Evolutionary conservation across 2,329 filamentous ascomycete genomes (phyloP), one percentile per base, ranked within the genome.

Genomic region (Aspergillus brunneoviolaceus): DNA sequence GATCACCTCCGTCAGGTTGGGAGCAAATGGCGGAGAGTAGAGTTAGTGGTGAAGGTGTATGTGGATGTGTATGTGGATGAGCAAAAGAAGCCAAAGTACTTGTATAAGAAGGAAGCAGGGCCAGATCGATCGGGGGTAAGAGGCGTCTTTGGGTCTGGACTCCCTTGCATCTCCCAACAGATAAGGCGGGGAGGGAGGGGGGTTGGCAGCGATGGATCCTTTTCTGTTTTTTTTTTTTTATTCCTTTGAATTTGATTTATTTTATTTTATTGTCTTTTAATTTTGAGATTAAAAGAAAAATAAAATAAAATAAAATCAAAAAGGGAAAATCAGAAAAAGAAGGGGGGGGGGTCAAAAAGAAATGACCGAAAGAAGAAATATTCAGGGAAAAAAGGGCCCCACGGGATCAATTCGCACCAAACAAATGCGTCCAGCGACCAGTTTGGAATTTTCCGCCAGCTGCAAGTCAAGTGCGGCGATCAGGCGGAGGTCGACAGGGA

Each of bases 121-220:
- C 64, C 64, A 67, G 64, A 67, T 67, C 63, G 64, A 67, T 67
- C 65, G 65, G 60, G 58, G 63, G 56, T 35, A 48, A 60, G 39
- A 45, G 33, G 33, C 33, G 33, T 16, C 14, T 35, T 35, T 35
- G 47, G 27, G 64, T 61, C 64, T 67, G 63, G 66, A 68, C 66
- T 68, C 65, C 66, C 66, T 68, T 68, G 66, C 66, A 66, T 64
- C 35, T 63, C 60, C 66, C 64, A 68, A 65, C 63, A 61, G 66
- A 67, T 68, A 65, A 67, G 66, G 66, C 65, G 63, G 64, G 64
- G 62, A 11, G 49, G 49, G 49, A 16, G 53, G 65, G 61, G 60
- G 62, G 61, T 50, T 58, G 59, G 59, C 56, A 51, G 53, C 19
- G 49, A 48, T 42, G 42, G 53, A 23, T 57, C 39, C 33, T 58